Percentiles rank a stretch among this genome's conserved stretches.
phyloP scores from a whole-genome alignment of 805 yeast species.

The Clavispora fructus region DNA sequence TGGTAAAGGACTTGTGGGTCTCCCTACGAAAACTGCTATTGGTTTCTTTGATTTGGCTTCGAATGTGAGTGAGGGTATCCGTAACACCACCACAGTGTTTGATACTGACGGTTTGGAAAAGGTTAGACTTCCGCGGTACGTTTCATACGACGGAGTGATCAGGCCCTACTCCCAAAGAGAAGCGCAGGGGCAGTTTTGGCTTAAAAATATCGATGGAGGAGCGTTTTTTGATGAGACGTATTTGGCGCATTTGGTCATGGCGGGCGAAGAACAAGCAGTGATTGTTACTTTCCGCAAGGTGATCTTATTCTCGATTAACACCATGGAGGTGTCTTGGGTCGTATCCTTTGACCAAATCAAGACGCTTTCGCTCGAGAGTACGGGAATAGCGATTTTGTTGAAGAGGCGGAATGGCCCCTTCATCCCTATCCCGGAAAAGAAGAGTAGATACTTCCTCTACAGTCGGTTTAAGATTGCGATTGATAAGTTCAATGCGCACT shows the following conservation, averaged over 20 bases:
- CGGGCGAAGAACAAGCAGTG: slow-evolving; percentile 75
- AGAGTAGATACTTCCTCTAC: slow-evolving; percentile 63
- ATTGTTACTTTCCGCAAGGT: slow-evolving; percentile 71
- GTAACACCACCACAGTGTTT: slow-evolving; percentile 86
- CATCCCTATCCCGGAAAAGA: slow-evolving; percentile 69
- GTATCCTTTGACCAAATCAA: slow-evolving; percentile 59
- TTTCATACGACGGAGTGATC: slow-evolving; percentile 68
- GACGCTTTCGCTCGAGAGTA: slow-evolving; percentile 67
- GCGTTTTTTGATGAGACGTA: slow-evolving; percentile 65
- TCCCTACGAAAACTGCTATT: slow-evolving; percentile 95
- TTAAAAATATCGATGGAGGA: slow-evolving; percentile 81
- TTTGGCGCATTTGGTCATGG: slow-evolving; percentile 77
- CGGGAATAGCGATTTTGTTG: slow-evolving; percentile 70
- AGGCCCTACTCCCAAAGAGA: slow-evolving; percentile 73
- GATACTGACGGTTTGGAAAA: slow-evolving; percentile 73
- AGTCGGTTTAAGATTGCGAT: slow-evolving; percentile 76
- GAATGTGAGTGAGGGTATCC: slow-evolving; percentile 88
- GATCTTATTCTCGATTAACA: slow-evolving; percentile 58
- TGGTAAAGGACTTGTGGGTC: slow-evolving; percentile 90
- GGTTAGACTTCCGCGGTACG: slow-evolving; percentile 75
- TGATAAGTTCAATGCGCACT: slow-evolving; percentile 65
- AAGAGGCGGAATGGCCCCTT: slow-evolving; percentile 51
- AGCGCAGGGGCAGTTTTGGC: slow-evolving; percentile 92
- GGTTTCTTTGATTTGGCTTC: slow-evolving; percentile 91
- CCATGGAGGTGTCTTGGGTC: slow-evolving; percentile 65